Base-by-base conservation (phyloP, 164 flowering plant genomes). In the Stephania yunnanensis region DNA sequence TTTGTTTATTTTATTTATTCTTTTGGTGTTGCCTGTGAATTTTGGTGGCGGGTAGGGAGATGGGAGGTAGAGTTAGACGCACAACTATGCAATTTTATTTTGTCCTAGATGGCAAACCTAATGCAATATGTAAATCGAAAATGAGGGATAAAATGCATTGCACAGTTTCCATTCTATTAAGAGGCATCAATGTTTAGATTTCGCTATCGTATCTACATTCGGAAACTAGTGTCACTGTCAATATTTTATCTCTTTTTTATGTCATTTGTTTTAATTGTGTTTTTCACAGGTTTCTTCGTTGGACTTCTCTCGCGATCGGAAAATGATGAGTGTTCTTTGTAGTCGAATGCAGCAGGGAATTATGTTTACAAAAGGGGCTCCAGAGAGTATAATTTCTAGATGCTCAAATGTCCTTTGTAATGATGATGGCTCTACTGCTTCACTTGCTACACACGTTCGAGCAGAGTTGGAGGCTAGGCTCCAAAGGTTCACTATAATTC, bases 271-370 rank as follows among this genome's bases (percentile, higher is more conserved):
- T 36, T 36, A 2, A 2, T 36, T 4, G 13, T 19, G 13, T 71
- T 31, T 42, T 75, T 76, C 82, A 74, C 87, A 95, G 99, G 86
- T 93, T 50, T 87, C 91, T 78, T 76, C 87, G 73, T 81, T 94
- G 85, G 98, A 93, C n/a, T 93, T 95, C 81, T 88, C 99, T 68
- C 97, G 98, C 81, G 99, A 95, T 80, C 92, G 98, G 58, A 95
- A 95, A 77, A 93, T 95, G 97, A 95, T 95, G 99, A 93, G 98
- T 84, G 89, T 92, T 68, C 90, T 93, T 30, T 95, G 95, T 76
- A 91, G 88, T 84, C 89, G 91, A 78, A 93, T 89, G 79, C 97
- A 93, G 79, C 76, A 84, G 81, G 82, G 82, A 71, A 82, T 89
- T 48, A 82, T 95, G 85, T 92, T 93, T 78, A 87, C 93, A n/a